These are phyloP conservation scores for Backusella circina DNA, from an alignment of 192 early-diverging fungal genomes.

Conservation along the genomic window DNA sequence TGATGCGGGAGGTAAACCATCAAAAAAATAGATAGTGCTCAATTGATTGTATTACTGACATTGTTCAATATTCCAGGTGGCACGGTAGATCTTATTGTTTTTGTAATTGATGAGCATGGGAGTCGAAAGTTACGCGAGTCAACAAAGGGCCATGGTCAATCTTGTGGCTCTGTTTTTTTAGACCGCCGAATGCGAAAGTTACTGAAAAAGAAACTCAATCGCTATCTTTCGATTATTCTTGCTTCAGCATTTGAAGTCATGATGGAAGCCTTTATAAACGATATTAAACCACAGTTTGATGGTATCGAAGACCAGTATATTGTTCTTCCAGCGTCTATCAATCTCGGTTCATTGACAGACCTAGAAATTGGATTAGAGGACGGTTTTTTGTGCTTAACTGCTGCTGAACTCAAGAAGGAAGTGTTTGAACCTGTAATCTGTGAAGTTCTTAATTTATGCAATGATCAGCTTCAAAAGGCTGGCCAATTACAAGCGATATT, in stretches of 20 bases:
- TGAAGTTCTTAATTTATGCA: conserved; percentile 46
- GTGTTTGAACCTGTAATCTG: conserved; percentile 55
- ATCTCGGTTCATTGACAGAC: conserved; percentile 43
- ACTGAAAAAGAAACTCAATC: conserved; percentile 42
- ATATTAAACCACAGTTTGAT: conserved; percentile 54
- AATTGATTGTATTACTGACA: not conserved
- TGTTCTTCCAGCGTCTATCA: conserved; percentile 46
- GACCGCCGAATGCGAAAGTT: conserved; percentile 44
- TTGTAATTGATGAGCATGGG: conserved; percentile 37
- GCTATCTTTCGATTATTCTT: conserved; percentile 41
- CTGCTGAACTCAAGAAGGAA: conserved; percentile 43
- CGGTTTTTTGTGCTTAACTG: conserved; percentile 48
- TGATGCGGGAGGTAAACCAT: conserved; percentile 44
- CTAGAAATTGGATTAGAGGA: conserved; percentile 48
- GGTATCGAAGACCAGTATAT: conserved; percentile 47
- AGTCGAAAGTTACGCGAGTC: conserved; percentile 36
- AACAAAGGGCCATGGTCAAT: conserved; percentile 46
- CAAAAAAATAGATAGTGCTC: not conserved
- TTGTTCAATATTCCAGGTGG: conserved; percentile 21
- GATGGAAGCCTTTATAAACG: conserved; percentile 54
- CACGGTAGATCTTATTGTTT: conserved; percentile 53
- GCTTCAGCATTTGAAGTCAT: conserved; percentile 47
- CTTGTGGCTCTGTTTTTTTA: conserved; percentile 46
- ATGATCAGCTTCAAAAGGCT: conserved; percentile 44
- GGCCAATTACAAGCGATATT: conserved; percentile 50